phyloP scores from a whole-genome alignment of 164 flowering plant genomes.

The Berberis thunbergii region DNA sequence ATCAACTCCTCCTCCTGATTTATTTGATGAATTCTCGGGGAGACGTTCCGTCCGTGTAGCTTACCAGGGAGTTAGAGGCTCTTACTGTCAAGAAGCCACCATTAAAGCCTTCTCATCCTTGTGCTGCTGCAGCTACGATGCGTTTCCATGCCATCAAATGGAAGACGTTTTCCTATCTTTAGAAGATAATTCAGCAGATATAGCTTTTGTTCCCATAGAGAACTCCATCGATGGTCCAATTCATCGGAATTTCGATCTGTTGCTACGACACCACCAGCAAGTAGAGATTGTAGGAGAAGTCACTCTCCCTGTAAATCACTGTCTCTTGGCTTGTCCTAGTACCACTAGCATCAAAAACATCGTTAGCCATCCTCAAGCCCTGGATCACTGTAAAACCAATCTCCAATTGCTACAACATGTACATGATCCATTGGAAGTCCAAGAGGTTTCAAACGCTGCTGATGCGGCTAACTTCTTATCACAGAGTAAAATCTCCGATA shows the following conservation, averaged over 20 bases:
- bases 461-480: conserved; percentile 16
- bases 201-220: conserved; percentile 21
- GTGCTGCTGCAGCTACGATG: background rate
- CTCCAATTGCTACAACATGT: conserved; percentile 5
- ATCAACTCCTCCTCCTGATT: background rate
- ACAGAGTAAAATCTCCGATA: conserved; percentile 13
- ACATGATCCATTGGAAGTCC: background rate
- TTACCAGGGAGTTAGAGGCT: conserved; percentile 24
- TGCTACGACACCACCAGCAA: conserved; percentile 14
- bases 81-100: conserved; percentile 30
- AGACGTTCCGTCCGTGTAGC: conserved; percentile 6
- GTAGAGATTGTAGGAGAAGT: conserved; percentile 17
- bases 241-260: conserved; percentile 20
- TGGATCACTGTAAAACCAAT: conserved; percentile 18
- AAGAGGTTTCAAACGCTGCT: conserved; percentile 20
- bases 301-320: conserved; percentile 22
- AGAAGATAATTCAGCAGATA: conserved; percentile 17
- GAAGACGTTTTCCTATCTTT: conserved; percentile 24
- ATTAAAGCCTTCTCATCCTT: conserved; percentile 18
- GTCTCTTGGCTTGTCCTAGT: conserved; percentile 19
- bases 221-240: conserved; percentile 24
- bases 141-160: conserved; percentile 18
- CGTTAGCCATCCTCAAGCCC: conserved; percentile 27
- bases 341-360: conserved; percentile 9
- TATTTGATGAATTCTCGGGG: background rate